These are phyloP conservation scores for Naegleria fowleri DNA, from an alignment of 208 protist genomes.

Conservation along the genomic window DNA sequence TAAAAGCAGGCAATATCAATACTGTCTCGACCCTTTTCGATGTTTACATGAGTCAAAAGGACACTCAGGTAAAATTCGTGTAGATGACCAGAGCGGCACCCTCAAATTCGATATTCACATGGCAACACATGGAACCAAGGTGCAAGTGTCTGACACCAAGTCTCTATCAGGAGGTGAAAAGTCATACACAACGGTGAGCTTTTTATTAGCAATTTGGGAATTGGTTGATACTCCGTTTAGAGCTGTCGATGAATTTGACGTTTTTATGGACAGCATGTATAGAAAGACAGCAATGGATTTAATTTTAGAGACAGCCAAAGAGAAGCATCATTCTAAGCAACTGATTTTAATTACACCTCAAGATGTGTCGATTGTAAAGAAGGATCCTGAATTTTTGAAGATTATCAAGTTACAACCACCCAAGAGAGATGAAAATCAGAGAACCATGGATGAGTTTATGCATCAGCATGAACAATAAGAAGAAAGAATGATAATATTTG, in stretches of 20 bases:
- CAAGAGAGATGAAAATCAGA: slow-evolving; percentile 19
- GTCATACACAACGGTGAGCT: slow-evolving; percentile 39
- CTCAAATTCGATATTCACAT: background rate
- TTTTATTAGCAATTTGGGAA: slow-evolving; percentile 38
- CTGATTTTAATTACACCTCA: slow-evolving; percentile 43
- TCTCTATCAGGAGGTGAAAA: slow-evolving; percentile 41
- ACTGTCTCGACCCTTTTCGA: background rate
- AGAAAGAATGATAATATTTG: too few species aligned
- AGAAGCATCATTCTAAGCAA: slow-evolving; percentile 22
- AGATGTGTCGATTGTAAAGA: slow-evolving; percentile 18
- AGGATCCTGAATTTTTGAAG: background rate
- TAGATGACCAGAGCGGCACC: background rate
- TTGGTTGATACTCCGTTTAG: slow-evolving; percentile 35
- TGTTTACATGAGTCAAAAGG: slow-evolving; percentile 6
- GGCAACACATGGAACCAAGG: background rate
- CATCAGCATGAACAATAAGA: background rate
- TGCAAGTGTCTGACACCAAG: background rate
- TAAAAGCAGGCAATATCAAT: background rate
- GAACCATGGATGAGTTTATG: slow-evolving; percentile 18
- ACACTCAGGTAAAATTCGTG: background rate
- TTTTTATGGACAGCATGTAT: slow-evolving; percentile 43
- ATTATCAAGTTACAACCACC: background rate
- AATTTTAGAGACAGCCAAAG: slow-evolving; percentile 3
- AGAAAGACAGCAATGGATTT: slow-evolving; percentile 33
- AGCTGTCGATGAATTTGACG: slow-evolving; percentile 44